Evolutionary conservation across 116 monocot genomes (phyloP), one percentile per base, ranked within the genome.

Genomic region (Zostera marina): DNA sequence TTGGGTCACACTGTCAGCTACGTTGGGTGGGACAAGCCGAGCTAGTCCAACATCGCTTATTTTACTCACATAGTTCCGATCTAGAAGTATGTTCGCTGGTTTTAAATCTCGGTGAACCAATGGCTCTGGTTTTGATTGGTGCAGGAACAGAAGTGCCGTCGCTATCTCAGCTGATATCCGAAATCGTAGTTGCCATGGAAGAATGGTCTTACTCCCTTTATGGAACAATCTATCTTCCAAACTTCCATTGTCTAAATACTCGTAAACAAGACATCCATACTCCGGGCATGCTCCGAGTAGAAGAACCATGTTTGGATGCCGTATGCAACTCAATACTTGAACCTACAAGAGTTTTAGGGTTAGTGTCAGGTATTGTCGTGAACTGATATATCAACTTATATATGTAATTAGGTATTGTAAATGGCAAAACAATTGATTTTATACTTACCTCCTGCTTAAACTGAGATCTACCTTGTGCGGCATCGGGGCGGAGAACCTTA

Each of bases 221-320:
- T 52, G 63, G 63, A 41, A 63, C 49, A 63, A 40, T 23, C 63
- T 49, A 48, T 63, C 63, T 10, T 63, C 63, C 40, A 63, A 32
- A 20, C 63, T 63, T 5, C 63, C 63, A 41, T 63, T 63, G 3
- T 38, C 47, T 41, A 63, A 39, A 52, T 63, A 63, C 63, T 63
- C 63, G 52, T 63, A 63, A 13, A 63, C 63, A 5, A 63, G 63
- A 52, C 63, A 63, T 11, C 63, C 63, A 41, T 63, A 63, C 22
- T 63, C 63, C 24, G 63, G 52, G 40, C 63, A 63, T 32, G 63
- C 63, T 39, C 63, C 63, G 11, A 63, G 63, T 0, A 63, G 63
- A 40, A 63, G 63, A 13, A 63, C 63, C 63, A 63, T 63, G 63
- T 63, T 63, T 5, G 63, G 63, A 5, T 63, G 63, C 8, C 63